Base-by-base conservation (phyloP, 306 rosid genomes). In the Oemleria cerasiformis region DNA sequence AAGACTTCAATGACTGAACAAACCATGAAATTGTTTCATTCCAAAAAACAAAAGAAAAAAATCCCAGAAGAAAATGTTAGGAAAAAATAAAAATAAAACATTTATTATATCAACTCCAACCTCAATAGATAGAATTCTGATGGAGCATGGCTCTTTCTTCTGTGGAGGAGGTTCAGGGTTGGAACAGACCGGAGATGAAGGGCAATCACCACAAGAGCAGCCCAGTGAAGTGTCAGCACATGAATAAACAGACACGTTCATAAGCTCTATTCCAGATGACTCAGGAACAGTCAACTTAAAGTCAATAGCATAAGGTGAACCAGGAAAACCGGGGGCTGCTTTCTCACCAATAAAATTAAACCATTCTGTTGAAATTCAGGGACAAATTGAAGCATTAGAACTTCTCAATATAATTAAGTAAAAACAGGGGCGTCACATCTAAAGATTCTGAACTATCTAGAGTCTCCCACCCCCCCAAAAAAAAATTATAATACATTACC, bases 141-240 rank as follows among this genome's bases (percentile, higher is more conserved):
- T 75, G 56, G 84, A 75, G 86, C 98, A 93, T 65, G 88, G 73
- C 47, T 87, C 87, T 42, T 80, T 81, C 67, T 62, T 84, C 54
- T 77, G 87, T 41, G 94, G 98, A 47, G 88, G 80, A 80, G 97
- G 97, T 82, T 88, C 90, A 55, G 85, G 15, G 65, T 39, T 71
- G 5, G 91, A 80, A 86, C 98, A 93, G 58, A 76, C 67, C 16
- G 97, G 85, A 79, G 97, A 83, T 79, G 76, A 77, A 68, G 97
- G 98, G 72, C 98, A 93, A 83, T 93, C 98, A 59, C 98, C 98
- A 39, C 98, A 93, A 78, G 98, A 93, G 83, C 98, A 93, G 72
- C 97, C 96, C 59, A 93, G 85, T 59, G 98, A 91, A 77, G 92
- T 87, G 87, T 93, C 98, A 73, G 81, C 80, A 73, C 98, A 93